These are phyloP conservation scores for Mrakia gelida DNA, from an alignment of 768 basidiomycete genomes.

Conservation along the genomic window DNA sequence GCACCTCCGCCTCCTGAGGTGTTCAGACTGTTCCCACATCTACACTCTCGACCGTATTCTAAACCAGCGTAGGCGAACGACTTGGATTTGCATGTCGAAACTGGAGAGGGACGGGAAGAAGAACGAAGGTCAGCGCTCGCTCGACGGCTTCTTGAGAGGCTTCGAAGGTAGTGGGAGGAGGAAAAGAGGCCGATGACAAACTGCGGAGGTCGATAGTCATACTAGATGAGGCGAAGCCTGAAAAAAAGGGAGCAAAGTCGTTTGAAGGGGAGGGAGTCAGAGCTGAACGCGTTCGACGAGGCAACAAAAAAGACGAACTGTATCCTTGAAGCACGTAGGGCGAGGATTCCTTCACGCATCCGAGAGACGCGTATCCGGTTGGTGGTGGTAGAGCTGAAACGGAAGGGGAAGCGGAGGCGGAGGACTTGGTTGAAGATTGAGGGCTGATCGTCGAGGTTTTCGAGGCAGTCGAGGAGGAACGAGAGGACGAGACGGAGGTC, in stretches of 20 bases:
- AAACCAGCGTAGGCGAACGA: not conserved
- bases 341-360: not conserved
- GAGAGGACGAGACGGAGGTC: not conserved
- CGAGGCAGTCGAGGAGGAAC: constrained; percentile 30
- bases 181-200: not conserved
- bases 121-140: not conserved
- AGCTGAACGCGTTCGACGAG: not conserved
- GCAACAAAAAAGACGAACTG: not conserved
- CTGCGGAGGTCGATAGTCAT: constrained; percentile 3
- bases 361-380: not conserved
- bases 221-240: not conserved
- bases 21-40: not conserved
- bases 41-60: not conserved
- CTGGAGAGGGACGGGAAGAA: not conserved
- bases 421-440: not conserved
- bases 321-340: not conserved
- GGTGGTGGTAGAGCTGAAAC: not conserved
- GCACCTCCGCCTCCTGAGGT: not conserved
- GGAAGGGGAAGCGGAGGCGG: not conserved
- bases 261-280: not conserved
- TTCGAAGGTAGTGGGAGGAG: not conserved
- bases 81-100: not conserved
- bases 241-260: not conserved
- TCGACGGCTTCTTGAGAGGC: too few species aligned
- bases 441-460: not conserved